Conservation (phyloP, 768 basidiomycete species). For the Suillus paluster region DNA sequence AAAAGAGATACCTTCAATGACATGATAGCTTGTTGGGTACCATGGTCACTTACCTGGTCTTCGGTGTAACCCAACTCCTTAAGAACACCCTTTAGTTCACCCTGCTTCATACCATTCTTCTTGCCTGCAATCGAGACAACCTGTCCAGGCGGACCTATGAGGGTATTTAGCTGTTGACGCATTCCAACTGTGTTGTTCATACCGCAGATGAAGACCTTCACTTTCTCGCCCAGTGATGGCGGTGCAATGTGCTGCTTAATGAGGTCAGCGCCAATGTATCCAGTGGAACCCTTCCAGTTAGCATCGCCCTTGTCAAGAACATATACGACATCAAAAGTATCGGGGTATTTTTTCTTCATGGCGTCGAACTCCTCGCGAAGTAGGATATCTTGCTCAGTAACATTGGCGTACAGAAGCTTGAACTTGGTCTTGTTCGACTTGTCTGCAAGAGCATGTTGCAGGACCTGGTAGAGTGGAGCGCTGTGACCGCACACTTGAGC, state of each 20-base stretch:
- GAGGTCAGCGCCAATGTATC: slow-evolving; percentile 75
- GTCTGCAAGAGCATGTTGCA: slow-evolving; percentile 74
- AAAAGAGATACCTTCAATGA: slow-evolving; percentile 9
- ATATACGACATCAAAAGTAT: slow-evolving; percentile 83
- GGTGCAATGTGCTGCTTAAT: slow-evolving; percentile 76
- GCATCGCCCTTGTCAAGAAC: slow-evolving; percentile 76
- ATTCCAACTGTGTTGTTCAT: slow-evolving; percentile 29
- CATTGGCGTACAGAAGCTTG: slow-evolving; percentile 90
- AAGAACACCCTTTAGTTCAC: slow-evolving; percentile 78
- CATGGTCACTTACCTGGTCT: slow-evolving; percentile 67
- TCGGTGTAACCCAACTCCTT: slow-evolving; percentile 85
- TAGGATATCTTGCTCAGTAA: slow-evolving; percentile 89
- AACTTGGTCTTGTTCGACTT: slow-evolving; percentile 90
- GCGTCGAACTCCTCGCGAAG: slow-evolving; percentile 78
- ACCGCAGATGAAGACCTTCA: slow-evolving; percentile 92
- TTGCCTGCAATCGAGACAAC: slow-evolving; percentile 88
- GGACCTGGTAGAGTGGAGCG: slow-evolving; percentile 83
- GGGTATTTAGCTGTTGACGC: slow-evolving; percentile 4
- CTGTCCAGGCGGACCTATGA: slow-evolving; percentile 77
- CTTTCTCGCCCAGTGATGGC: slow-evolving; percentile 68
- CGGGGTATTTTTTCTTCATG: slow-evolving; percentile 68
- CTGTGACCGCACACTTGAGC: slow-evolving; percentile 37
- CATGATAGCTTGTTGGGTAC: not conserved
- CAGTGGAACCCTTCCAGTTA: slow-evolving; percentile 66
- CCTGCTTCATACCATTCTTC: slow-evolving; percentile 89